These are phyloP conservation scores for Aspergillus aculeatinus DNA, from an alignment of 2,329 filamentous ascomycete genomes.

Conservation along the genomic window DNA sequence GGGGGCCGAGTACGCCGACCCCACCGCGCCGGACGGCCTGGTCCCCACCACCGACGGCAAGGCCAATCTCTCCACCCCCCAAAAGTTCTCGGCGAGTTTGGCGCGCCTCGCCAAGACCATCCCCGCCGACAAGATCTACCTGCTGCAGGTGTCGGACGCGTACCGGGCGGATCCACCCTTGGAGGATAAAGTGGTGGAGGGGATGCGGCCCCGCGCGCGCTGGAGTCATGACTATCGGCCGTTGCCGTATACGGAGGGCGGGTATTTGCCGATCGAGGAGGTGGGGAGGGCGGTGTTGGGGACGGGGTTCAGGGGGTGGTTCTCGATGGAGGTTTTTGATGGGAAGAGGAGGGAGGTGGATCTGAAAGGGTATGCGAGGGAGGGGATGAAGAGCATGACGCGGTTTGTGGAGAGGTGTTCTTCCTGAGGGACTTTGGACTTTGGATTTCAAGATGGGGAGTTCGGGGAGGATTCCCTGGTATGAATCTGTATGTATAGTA, in stretches of 20 bases:
- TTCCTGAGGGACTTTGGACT: no score
- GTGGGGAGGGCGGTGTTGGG: conserved; percentile 64
- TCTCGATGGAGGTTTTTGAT: conserved; percentile 71
- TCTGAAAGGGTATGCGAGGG: conserved; percentile 50
- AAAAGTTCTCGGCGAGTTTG: conserved; percentile 56
- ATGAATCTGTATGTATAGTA: no score
- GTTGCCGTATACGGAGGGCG: conserved; percentile 63
- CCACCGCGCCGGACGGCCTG: conserved; percentile 61
- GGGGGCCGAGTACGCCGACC: conserved; percentile 71
- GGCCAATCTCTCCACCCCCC: conserved; percentile 42
- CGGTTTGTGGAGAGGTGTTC: conserved; percentile 44
- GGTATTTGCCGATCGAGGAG: conserved; percentile 67
- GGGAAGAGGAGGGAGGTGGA: conserved; percentile 45
- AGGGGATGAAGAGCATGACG: conserved; percentile 52
- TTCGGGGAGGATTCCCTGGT: no score
- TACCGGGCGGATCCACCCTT: conserved; percentile 63
- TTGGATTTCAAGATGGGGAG: no score
- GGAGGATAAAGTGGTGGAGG: conserved; percentile 51
- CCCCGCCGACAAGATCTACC: conserved; percentile 68
- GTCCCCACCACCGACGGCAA: conserved; percentile 38
- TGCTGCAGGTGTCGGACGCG: conserved; percentile 73
- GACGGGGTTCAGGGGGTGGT: conserved; percentile 67
- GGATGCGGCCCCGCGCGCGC: conserved; percentile 59
- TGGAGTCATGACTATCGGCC: conserved; percentile 74
- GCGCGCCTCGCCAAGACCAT: conserved; percentile 57